A percentile compares a stretch with the other conserved stretches of the same genome.
These are phyloP conservation scores for Zelonia costaricensis DNA, from an alignment of 208 protist genomes.

Conservation along the genomic window DNA sequence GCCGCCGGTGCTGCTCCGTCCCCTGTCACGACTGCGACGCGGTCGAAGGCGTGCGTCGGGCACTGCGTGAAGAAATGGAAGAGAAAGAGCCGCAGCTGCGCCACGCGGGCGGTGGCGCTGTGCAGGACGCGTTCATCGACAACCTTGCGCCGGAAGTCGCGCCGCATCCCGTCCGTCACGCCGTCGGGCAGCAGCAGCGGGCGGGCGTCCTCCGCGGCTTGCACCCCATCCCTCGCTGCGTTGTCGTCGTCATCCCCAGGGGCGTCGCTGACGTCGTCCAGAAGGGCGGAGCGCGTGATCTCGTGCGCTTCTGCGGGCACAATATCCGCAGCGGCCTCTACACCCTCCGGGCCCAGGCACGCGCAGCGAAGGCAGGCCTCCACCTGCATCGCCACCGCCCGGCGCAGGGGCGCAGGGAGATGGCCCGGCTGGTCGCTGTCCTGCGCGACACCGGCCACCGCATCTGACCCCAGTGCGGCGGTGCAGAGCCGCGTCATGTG, in stretches of 20 bases:
- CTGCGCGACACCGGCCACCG: neutral
- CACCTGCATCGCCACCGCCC: neutral
- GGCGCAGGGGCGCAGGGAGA: conserved; percentile 6
- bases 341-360: neutral
- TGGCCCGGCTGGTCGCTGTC: neutral
- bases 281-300: no score
- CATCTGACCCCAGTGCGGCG: neutral
- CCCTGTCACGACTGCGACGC: neutral
- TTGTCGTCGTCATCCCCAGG: no score
- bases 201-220: neutral
- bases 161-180: no score
- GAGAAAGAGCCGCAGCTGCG: conserved; percentile 21
- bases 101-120: conserved; percentile 2
- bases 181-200: no score
- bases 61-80: conserved; percentile 34
- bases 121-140: conserved; percentile 22
- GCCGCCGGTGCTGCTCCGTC: no score
- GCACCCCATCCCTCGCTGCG: neutral
- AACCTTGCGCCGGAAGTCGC: neutral
- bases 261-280: no score
- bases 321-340: neutral
- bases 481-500: conserved; percentile 2
- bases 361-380: conserved; percentile 1
- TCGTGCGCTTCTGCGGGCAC: no score
- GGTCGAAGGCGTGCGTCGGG: conserved; percentile 24